These are phyloP conservation scores for Primulina eburnea DNA, from an alignment of 257 asterid species.

Conservation along the genomic window DNA sequence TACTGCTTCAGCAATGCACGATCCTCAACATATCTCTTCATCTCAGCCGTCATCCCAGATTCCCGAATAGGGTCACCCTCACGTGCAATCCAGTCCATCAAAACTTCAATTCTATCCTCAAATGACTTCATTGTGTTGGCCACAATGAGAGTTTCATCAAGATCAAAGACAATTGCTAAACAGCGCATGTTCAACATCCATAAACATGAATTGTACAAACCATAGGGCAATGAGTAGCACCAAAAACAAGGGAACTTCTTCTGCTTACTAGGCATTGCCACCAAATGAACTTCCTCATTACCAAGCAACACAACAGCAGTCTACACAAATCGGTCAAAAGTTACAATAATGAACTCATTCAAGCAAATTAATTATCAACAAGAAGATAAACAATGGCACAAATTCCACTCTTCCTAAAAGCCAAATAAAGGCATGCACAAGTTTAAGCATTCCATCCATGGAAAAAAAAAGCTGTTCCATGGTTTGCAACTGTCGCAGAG, in stretches of 20 bases:
- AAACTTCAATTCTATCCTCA: conserved; percentile 84
- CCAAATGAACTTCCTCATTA: conserved; percentile 83
- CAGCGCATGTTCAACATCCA: conserved; percentile 87
- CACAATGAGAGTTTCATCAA: conserved; percentile 94
- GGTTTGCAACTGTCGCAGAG: no score
- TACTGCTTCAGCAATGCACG: conserved; percentile 86
- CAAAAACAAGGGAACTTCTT: conserved; percentile 93
- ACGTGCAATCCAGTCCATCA: conserved; percentile 66
- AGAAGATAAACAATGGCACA: neutral
- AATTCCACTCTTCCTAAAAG: neutral
- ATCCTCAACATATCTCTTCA: conserved; percentile 89
- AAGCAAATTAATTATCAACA: neutral
- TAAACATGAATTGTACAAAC: conserved; percentile 63
- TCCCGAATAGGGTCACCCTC: conserved; percentile 72
- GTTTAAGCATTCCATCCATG: neutral
- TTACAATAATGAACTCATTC: conserved; percentile 21
- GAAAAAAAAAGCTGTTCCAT: neutral
- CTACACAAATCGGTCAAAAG: conserved; percentile 37
- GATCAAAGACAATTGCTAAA: conserved; percentile 90
- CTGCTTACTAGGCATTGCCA: conserved; percentile 97
- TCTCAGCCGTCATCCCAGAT: conserved; percentile 88
- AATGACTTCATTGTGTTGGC: conserved; percentile 98
- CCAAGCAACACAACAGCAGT: conserved; percentile 86
- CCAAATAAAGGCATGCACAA: neutral
- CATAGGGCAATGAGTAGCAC: conserved; percentile 82